A percentile compares a stretch with the other conserved stretches of the same genome.
phyloP scores from a whole-genome alignment of 2,329 filamentous ascomycete species.

The Neonectria faginata region DNA sequence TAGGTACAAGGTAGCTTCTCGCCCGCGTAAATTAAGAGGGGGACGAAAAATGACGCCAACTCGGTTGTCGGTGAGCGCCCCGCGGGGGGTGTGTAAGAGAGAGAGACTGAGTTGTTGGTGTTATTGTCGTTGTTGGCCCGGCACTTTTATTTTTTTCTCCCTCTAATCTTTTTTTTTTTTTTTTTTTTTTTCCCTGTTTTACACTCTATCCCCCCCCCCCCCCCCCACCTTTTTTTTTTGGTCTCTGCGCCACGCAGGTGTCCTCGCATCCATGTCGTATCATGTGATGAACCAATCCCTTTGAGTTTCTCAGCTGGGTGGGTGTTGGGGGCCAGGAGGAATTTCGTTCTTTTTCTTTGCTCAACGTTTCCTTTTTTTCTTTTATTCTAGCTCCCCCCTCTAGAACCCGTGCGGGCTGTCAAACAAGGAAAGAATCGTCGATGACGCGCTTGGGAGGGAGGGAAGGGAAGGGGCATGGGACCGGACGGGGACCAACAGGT shows the following conservation, averaged over 20 bases:
- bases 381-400: neutral
- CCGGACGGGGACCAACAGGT: conserved; percentile 15
- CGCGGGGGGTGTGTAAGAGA: neutral
- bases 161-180: conserved; percentile 1
- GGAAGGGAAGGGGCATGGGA: neutral
- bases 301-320: conserved; percentile 14
- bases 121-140: neutral
- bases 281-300: conserved; percentile 39
- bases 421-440: no score
- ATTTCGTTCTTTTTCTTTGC: neutral
- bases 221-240: conserved; percentile 17
- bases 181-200: no score
- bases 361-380: neutral
- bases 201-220: no score
- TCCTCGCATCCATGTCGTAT: conserved; percentile 40
- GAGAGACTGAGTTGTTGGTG: neutral
- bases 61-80: neutral
- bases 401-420: neutral
- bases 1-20: neutral
- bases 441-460: no score
- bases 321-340: conserved; percentile 2
- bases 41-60: neutral
- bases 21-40: neutral
- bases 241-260: conserved; percentile 35
- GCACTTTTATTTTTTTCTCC: neutral